Evolutionary conservation across 345 rosid species (phyloP).

Genomic region (Salix suchowensis): DNA sequence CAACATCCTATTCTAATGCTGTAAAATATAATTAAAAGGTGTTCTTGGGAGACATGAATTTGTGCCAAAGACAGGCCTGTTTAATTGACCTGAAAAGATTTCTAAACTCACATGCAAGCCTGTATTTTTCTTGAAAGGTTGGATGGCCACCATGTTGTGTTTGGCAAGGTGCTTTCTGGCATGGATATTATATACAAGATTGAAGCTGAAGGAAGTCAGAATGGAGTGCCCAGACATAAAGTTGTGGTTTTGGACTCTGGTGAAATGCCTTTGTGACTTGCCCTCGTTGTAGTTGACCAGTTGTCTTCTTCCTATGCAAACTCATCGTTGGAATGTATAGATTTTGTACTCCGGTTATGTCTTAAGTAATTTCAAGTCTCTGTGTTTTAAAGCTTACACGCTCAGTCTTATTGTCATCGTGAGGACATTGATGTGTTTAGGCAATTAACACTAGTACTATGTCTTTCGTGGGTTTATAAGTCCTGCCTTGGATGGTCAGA

Average conservation of each 20-base stretch:
- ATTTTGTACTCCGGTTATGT: not conserved
- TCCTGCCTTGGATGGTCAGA: not conserved
- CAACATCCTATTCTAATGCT: not conserved
- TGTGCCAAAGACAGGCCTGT: slow-evolving; percentile 1
- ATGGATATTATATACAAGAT: slow-evolving; percentile 87
- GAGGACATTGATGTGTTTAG: not conserved
- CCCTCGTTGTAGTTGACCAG: not conserved
- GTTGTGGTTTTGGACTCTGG: slow-evolving; percentile 82
- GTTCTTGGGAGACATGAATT: not conserved
- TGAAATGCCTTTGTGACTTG: slow-evolving; percentile 56
- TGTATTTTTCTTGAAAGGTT: slow-evolving; percentile 41
- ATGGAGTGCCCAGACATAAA: slow-evolving; percentile 67
- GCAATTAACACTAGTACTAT: not conserved
- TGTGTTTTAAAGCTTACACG: not conserved
- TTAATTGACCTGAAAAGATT: not conserved
- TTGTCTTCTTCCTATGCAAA: not conserved
- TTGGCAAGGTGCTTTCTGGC: slow-evolving; percentile 85
- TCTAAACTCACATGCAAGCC: not conserved
- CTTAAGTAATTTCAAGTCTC: not conserved
- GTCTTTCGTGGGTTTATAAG: too few species aligned
- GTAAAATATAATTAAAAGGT: not conserved
- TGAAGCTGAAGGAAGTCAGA: slow-evolving; percentile 84
- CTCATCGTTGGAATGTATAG: not conserved
- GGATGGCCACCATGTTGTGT: slow-evolving; percentile 90
- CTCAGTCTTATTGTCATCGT: not conserved